Conservation (phyloP, 2,329 filamentous ascomycete species). For the Alternaria novae-zelandiae region DNA sequence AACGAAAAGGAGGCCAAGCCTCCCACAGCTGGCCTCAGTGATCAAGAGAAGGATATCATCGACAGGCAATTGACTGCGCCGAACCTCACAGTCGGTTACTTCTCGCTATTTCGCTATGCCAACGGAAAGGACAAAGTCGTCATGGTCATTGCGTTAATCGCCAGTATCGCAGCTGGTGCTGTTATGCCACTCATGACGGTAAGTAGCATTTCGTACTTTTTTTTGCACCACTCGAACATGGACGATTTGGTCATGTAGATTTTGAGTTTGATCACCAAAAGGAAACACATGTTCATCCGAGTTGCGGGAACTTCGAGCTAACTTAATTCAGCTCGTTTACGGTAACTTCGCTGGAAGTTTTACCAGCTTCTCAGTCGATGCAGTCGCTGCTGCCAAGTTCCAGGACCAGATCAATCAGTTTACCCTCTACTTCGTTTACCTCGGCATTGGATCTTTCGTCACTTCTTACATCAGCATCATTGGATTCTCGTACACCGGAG, state of each 20-base stretch:
- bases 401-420: constrained; percentile 38
- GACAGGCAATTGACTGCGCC: constrained; percentile 52
- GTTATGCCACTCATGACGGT: constrained; percentile 76
- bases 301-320: not conserved
- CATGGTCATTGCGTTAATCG: constrained; percentile 63
- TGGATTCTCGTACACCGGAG: constrained; percentile 76
- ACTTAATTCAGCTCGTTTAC: constrained; percentile 41
- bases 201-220: constrained; percentile 5
- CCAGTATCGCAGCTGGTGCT: constrained; percentile 74
- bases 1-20: constrained; percentile 29
- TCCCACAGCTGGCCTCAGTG: constrained; percentile 34
- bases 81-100: constrained; percentile 51
- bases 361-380: constrained; percentile 43
- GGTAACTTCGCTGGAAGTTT: constrained; percentile 49
- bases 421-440: constrained; percentile 49
- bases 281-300: not conserved
- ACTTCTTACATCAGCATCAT: constrained; percentile 80
- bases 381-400: constrained; percentile 33
- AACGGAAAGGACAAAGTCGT: constrained; percentile 49
- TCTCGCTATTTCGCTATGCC: constrained; percentile 56
- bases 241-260: not conserved
- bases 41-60: constrained; percentile 45
- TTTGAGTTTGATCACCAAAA: not conserved
- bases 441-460: constrained; percentile 57
- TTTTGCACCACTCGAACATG: not conserved